Conservation (phyloP, 345 rosid species). For the Carallia brachiata region DNA sequence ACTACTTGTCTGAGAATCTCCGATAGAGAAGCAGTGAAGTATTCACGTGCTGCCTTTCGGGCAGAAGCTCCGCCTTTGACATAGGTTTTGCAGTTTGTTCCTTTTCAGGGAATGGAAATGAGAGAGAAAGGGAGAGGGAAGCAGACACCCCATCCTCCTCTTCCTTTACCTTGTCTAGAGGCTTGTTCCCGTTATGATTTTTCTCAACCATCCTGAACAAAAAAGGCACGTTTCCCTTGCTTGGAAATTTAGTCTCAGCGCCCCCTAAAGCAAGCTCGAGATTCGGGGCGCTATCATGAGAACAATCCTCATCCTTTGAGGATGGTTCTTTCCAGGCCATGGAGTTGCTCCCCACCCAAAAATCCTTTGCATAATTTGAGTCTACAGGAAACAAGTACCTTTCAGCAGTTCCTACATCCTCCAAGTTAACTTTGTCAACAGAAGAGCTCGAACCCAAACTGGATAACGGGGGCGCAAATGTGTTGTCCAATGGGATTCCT, state of each 20-base stretch:
- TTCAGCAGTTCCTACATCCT: slow-evolving; percentile 45
- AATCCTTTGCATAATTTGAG: slow-evolving; percentile 42
- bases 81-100: slow-evolving; percentile 44
- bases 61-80: slow-evolving; percentile 52
- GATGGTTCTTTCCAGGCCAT: slow-evolving; percentile 37
- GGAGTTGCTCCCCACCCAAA: slow-evolving; percentile 31
- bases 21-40: slow-evolving; percentile 68
- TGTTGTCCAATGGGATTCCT: slow-evolving; percentile 29
- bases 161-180: slow-evolving; percentile 36
- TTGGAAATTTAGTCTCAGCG: slow-evolving; percentile 51
- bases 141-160: slow-evolving; percentile 66
- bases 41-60: slow-evolving; percentile 58
- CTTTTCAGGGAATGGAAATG: slow-evolving; percentile 64
- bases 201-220: slow-evolving; percentile 43
- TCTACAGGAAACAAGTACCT: slow-evolving; percentile 71
- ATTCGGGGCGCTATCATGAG: slow-evolving; percentile 53
- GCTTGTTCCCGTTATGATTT: slow-evolving; percentile 30
- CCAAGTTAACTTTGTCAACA: slow-evolving; percentile 39
- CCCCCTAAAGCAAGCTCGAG: slow-evolving; percentile 95
- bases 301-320: slow-evolving; percentile 23
- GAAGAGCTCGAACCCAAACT: slow-evolving; percentile 34
- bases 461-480: slow-evolving; percentile 33
- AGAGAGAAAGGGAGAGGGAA: slow-evolving; percentile 84
- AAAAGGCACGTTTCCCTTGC: slow-evolving; percentile 57
- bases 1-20: slow-evolving; percentile 48